Base-by-base conservation (phyloP, 176 grass and related monocot genomes). In the Miscanthus lutarioriparius region DNA sequence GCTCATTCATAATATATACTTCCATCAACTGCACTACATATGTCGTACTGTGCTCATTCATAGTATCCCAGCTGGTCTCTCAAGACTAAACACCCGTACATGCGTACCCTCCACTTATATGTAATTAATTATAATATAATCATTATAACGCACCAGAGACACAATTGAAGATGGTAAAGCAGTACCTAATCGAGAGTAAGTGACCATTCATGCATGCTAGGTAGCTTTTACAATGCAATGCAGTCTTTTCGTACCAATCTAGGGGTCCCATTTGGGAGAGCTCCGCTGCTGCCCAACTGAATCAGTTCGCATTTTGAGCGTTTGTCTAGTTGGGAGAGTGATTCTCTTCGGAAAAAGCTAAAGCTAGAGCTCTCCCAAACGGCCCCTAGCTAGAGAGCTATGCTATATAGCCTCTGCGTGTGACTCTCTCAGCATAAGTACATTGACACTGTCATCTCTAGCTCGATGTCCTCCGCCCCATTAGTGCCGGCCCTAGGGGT, bases 231-330 rank as follows among this genome's bases (percentile, higher is more conserved):
- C 58, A 81, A 23, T 37, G 48, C 82, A 67, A 78, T 45, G 53
- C 25, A 59, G n/a, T n/a, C 22, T 27, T 67, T 76, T 23, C 49
- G 78, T 59, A 88, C 75, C 51, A 88, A 64, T 82, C 74, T n/a
- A n/a, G n/a, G n/a, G n/a, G n/a, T n/a, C n/a, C n/a, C n/a, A n/a
- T n/a, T n/a, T n/a, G n/a, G n/a, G n/a, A n/a, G n/a, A n/a, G n/a
- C n/a, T n/a, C n/a, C n/a, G n/a, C n/a, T n/a, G n/a, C n/a, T n/a
- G n/a, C n/a, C n/a, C n/a, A n/a, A n/a, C n/a, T n/a, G n/a, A n/a
- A n/a, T n/a, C n/a, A n/a, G n/a, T n/a, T n/a, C n/a, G n/a, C n/a
- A n/a, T n/a, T n/a, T n/a, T n/a, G n/a, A n/a, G n/a, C n/a, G n/a
- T n/a, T n/a, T n/a, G n/a, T n/a, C n/a, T n/a, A n/a, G n/a, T n/a